Percentiles rank a stretch among this genome's conserved stretches.
Evolutionary conservation across 140 eudicot genomes (phyloP).

Genomic region (Bidens hawaiensis): DNA sequence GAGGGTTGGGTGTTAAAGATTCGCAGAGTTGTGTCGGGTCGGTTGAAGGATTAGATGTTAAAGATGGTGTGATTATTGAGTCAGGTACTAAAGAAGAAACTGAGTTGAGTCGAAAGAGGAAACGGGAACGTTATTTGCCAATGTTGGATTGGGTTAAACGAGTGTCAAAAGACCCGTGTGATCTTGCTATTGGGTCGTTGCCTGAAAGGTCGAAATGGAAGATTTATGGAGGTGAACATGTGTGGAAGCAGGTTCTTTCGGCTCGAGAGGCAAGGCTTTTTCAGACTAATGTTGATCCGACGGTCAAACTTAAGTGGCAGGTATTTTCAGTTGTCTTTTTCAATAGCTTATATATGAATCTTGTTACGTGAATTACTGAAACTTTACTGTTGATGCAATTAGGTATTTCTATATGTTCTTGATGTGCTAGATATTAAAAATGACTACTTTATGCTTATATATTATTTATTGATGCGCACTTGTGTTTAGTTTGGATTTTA

Average conservation of each 20-base stretch:
- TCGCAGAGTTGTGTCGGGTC: constrained; percentile 31
- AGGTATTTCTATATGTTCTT: not conserved
- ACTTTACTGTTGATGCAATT: constrained; percentile 5
- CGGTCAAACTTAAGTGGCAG: constrained; percentile 44
- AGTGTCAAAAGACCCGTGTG: constrained; percentile 74
- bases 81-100: constrained; percentile 27
- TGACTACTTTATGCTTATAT: not conserved
- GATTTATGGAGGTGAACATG: constrained; percentile 43
- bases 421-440: not conserved
- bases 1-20: constrained; percentile 16
- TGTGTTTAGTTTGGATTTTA: constrained; percentile 7
- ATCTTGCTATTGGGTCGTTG: constrained; percentile 47
- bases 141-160: constrained; percentile 59
- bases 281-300: constrained; percentile 34
- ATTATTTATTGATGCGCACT: not conserved
- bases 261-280: constrained; percentile 61
- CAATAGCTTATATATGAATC: not conserved
- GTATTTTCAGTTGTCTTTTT: constrained; percentile 26
- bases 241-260: constrained; percentile 66
- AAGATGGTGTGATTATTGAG: constrained; percentile 19
- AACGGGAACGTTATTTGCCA: constrained; percentile 40
- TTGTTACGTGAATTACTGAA: constrained; percentile 6
- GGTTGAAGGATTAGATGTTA: constrained; percentile 21
- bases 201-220: constrained; percentile 81
- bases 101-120: constrained; percentile 49